Percentiles rank a stretch among this genome's conserved stretches.
phyloP scores from a whole-genome alignment of 176 grass and related monocot genomes.

The Canna indica region DNA sequence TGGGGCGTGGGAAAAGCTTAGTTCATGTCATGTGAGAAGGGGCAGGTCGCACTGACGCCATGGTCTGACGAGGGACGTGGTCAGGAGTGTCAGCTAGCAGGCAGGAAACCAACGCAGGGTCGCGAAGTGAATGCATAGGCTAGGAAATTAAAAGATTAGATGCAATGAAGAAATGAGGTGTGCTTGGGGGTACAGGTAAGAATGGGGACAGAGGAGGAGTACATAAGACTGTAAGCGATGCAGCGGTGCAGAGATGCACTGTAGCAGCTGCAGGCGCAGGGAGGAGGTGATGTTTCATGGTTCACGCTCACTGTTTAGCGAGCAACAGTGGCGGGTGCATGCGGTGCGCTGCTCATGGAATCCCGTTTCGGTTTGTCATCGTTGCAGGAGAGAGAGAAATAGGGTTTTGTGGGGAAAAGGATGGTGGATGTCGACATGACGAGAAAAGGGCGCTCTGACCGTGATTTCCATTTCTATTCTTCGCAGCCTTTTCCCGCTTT shows the following conservation, averaged over 20 bases:
- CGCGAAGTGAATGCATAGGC: background rate
- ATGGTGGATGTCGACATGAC: constrained; percentile 32
- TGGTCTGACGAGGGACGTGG: constrained; percentile 6
- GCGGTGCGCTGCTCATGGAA: background rate
- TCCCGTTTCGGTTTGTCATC: background rate
- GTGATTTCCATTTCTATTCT: constrained; percentile 35
- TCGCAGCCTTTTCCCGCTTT: constrained; percentile 19
- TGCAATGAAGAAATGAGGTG: too few relatives aligned
- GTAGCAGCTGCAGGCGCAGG: background rate
- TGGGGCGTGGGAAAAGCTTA: background rate
- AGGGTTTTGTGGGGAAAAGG: constrained; percentile 19
- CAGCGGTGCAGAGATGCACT: background rate
- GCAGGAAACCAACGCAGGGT: constrained; percentile 9
- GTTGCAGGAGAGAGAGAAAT: background rate
- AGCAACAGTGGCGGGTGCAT: background rate
- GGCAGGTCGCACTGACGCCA: constrained; percentile 6
- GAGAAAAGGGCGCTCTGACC: constrained; percentile 12
- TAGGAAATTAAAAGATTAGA: background rate
- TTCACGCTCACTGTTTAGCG: background rate
- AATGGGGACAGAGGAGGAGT: background rate
- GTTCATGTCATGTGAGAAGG: background rate
- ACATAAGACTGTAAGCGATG: background rate
- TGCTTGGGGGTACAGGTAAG: background rate
- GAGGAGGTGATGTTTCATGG: background rate
- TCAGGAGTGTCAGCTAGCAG: constrained; percentile 13